phyloP scores from a whole-genome alignment of 2,329 filamentous ascomycete genomes.

The Colletotrichum destructivum region DNA sequence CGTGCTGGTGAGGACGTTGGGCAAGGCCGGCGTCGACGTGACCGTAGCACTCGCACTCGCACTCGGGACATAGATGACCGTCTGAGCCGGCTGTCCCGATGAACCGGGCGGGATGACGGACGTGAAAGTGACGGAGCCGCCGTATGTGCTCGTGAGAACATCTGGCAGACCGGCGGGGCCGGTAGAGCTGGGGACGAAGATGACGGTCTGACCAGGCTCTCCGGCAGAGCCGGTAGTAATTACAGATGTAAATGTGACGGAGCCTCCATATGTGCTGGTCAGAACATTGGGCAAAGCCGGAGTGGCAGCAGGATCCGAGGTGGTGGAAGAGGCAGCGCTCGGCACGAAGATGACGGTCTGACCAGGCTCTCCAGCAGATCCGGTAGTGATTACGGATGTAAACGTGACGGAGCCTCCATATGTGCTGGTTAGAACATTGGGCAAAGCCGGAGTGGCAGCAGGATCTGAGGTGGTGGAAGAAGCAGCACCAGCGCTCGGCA shows the following conservation, averaged over 20 bases:
- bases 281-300: not conserved
- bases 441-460: not conserved
- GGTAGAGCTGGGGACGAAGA: constrained; percentile 18
- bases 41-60: not conserved
- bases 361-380: not conserved
- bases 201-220: not conserved
- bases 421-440: constrained; percentile 1
- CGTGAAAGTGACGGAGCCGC: constrained; percentile 12
- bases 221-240: not conserved
- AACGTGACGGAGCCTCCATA: constrained; percentile 9
- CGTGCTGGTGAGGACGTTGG: constrained; percentile 8
- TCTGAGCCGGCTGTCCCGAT: not conserved
- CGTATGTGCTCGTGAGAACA: constrained; percentile 24
- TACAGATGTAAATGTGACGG: not conserved
- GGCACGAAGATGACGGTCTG: constrained; percentile 11
- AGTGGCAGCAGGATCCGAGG: too few species aligned
- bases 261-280: constrained; percentile 18
- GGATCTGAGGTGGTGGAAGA: too few species aligned
- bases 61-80: constrained; percentile 15
- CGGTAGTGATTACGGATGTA: not conserved
- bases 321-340: not conserved
- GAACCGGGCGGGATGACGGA: not conserved
- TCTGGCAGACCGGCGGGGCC: not conserved
- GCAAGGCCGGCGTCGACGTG: not conserved
- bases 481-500: constrained; percentile 12